Base-by-base conservation (phyloP, 2,329 filamentous ascomycete genomes). In the Dissoconium aciculare region DNA sequence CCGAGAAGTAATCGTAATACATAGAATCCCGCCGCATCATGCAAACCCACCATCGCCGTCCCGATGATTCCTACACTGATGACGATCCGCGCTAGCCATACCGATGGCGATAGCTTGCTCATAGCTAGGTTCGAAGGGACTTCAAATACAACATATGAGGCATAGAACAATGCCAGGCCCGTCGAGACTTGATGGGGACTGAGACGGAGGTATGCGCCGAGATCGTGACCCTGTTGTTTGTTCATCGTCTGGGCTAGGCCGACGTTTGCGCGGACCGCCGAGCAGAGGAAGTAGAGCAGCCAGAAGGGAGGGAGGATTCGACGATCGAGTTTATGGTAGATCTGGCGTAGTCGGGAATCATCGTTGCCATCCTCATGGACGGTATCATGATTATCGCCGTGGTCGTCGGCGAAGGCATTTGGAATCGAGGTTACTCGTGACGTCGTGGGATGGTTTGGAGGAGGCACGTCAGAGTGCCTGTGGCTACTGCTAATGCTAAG, bases 211-310 rank as follows among this genome's bases (percentile, higher is more conserved):
- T 78, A 67, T 2, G 71, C 69, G 43, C 69, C 69, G n/a, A 93
- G 70, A 50, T 89, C 77, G 51, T 93, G 82, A 17, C 69, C 66
- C 25, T 67, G 57, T 11, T 66, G 57, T 16, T 52, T 57, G 57
- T 93, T 93, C 84, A 93, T 93, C 2, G 84, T 93, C 59, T 93
- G 82, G n/a, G 84, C 80, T 43, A 93, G 74, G 38, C 83, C 83
- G 42, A 93, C 81, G 56, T 91, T 93, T 47, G 82, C 89, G 31
- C 83, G 75, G 47, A 93, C 89, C 37, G 82, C 84, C 0, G 83
- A 89, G 64, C 82, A 89, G 41, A 93, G 69, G 52, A 93, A 93
- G 60, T 93, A 93, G 11, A 93, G 67, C 11, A 77, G 55, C 84
- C 84, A 93, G 56, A 93, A 87, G 16, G 84, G 81, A 67, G 49